Evolutionary conservation across 148 eudicot species (phyloP), one percentile per base, ranked within the genome.

Genomic region (Vaccinium vitisidaea): DNA sequence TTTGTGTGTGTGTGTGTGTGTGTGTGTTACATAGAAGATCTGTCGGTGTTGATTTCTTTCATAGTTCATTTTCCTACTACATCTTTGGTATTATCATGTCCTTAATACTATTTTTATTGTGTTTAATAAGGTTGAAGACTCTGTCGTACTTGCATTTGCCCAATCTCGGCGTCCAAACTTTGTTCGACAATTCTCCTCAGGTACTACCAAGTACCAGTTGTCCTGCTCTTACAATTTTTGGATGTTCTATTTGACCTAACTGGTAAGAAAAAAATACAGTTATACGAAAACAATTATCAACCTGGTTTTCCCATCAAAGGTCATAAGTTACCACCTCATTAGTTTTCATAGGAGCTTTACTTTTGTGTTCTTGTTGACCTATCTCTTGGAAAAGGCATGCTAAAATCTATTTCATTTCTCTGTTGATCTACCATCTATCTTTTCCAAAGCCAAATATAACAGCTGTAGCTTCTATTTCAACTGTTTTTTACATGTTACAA

Each of bases 101-200:
- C 81, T 84, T 79, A 80, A 27, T 56, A 25, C 23, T 15, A 54
- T 59, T 76, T 50, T 63, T 15, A 23, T 77, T 14, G 77, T 69
- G 70, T 85, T 85, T 85, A 84, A 97, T 43, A 43, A 43, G 99
- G 93, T 97, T 86, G 99, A 97, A 90, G 98, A 97, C 92, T 98
- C 99, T 87, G 93, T 93, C 75, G 89, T 94, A 59, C 91, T 97
- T 65, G 91, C 98, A 83, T 86, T 95, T 91, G 93, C 96, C 9
- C 98, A 92, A 83, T 87, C 84, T 52, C 88, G 96, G 83, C 98
- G 96, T 54, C 91, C 95, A 49, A 94, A 89, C 86, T 87, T 95
- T 83, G 89, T 94, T 79, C 90, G 89, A 86, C 92, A 90, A 56
- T 79, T 90, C 32, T 80, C 80, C 69, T 81, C 85, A 81, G 98